Base-by-base conservation (phyloP, 495 filamentous ascomycete species). In the Penicillium antarcticum region DNA sequence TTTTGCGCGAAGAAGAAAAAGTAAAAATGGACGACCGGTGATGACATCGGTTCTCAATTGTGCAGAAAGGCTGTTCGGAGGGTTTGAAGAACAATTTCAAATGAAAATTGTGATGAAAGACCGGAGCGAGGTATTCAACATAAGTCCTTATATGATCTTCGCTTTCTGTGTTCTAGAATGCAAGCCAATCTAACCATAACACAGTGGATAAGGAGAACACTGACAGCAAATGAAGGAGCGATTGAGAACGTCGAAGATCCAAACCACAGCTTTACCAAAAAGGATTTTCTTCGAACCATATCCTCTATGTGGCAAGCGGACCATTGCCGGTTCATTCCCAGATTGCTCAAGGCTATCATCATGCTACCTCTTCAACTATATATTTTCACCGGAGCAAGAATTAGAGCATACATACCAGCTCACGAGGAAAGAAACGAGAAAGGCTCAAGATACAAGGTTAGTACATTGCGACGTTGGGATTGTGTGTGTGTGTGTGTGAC, bases 381-480 rank as follows among this genome's bases (percentile, higher is more conserved):
- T 26, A 50, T 65, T 6, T 58, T 61, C 35, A 61, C 55, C 24
- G 52, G 52, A 57, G 52, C 39, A 55, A 65, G 52, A n/a, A 57
- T 65, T 42, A 34, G 55, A 35, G 45, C 49, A 43, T 56, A 61
- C 39, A 61, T 65, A 34, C 58, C 38, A 19, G 36, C 43, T 10
- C 1, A 48, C 18, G 14, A 61, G 42, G 34, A 61, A 8, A 61
- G 33, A 55, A 19, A 50, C 2, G 11, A 58, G 23, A 55, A 33
- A 44, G 54, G 51, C 12, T 48, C 57, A 26, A 36, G 42, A 49
- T 61, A 57, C 10, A 35, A 55, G 40, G 39, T 57, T 13, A 53
- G 34, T 18, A 34, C 34, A 37, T 32, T 38, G 16, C 19, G 17
- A 31, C 21, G 1, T 13, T 2, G 21, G 3, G 35, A 1, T 39